Percentiles rank a stretch among this genome's conserved stretches.
Conservation (phyloP, 768 basidiomycete genomes). For the Pholiota conissans region DNA sequence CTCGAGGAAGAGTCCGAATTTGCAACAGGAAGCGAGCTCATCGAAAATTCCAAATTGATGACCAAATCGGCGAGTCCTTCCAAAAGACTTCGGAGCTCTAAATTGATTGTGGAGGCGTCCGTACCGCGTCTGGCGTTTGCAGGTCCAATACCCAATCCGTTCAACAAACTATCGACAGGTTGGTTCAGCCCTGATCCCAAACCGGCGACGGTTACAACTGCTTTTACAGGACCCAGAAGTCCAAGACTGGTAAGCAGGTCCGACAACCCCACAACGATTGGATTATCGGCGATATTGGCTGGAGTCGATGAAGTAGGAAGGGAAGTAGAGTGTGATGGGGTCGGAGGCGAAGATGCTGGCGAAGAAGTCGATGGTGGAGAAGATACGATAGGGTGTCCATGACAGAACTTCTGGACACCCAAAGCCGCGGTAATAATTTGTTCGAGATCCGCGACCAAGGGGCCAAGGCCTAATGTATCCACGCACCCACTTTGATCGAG, state of each 20-base stretch:
- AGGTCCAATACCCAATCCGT: conserved; percentile 13
- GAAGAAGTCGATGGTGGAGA: neutral
- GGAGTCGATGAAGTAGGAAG: neutral
- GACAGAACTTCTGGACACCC: conserved; percentile 14
- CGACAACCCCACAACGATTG: conserved; percentile 17
- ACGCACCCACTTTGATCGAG: conserved; percentile 1
- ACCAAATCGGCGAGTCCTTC: conserved; percentile 20
- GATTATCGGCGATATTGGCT: neutral
- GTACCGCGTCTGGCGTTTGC: conserved; percentile 13
- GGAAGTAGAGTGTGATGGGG: neutral
- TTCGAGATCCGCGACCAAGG: conserved; percentile 10
- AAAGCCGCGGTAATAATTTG: conserved; percentile 7
- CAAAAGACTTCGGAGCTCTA: conserved; percentile 16
- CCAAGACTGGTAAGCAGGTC: conserved; percentile 13
- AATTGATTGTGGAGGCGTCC: conserved; percentile 11
- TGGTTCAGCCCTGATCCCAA: conserved; percentile 9
- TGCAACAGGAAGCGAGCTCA: neutral
- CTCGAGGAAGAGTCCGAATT: neutral
- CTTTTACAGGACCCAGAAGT: conserved; percentile 11
- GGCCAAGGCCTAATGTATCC: conserved; percentile 9
- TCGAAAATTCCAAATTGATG: conserved; percentile 14
- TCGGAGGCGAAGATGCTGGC: neutral
- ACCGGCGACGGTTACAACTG: conserved; percentile 13
- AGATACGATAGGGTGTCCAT: neutral
- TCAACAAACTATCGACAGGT: conserved; percentile 11